Base-by-base conservation (phyloP, 2,329 filamentous ascomycete genomes). In the Fusarium aywerte region DNA sequence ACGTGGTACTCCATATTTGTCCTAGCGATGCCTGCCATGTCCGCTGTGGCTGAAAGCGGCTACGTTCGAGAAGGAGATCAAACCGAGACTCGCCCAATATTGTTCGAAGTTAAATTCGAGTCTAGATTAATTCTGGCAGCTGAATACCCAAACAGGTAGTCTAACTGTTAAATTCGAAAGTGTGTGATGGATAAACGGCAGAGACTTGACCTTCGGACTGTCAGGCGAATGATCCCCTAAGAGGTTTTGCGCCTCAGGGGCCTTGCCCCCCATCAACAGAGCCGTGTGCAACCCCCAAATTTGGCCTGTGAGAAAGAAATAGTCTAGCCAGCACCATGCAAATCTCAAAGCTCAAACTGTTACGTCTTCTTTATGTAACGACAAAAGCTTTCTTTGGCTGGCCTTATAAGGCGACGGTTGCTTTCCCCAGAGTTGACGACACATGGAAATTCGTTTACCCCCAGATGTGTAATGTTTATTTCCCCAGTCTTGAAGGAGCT, bases 281-380 rank as follows among this genome's bases (percentile, higher is more conserved):
- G 21, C 48, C 15, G n/a, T n/a, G n/a, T 13, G n/a, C 20, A n/a
- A 8, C 27, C 9, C 7, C 13, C 18, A 13, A 15, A 39, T 27
- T 27, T 36, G 25, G 40, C 5, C 23, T 25, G 40, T 18, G n/a
- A 18, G 15, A 45, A 31, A 16, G 16, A 16, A 8, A n/a, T n/a
- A n/a, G n/a, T n/a, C n/a, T n/a, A n/a, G n/a, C n/a, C 23, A 42
- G 39, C 7, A 23, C 33, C 35, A 43, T 15, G 18, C 44, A 27
- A 16, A 40, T 13, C 10, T 13, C 15, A 8, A 23, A 33, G 36
- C 48, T 59, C 54, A 71, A 64, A 62, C 43, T 58, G 38, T 73
- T 73, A 73, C 70, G 68, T 73, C 51, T 44, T 20, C 21, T 65
- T 71, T 71, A 73, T 69, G 67, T 73, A 73, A 73, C 70, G 31